Base-by-base conservation (phyloP, 169 alveolate species). In the Plasmodium gallinaceum region DNA sequence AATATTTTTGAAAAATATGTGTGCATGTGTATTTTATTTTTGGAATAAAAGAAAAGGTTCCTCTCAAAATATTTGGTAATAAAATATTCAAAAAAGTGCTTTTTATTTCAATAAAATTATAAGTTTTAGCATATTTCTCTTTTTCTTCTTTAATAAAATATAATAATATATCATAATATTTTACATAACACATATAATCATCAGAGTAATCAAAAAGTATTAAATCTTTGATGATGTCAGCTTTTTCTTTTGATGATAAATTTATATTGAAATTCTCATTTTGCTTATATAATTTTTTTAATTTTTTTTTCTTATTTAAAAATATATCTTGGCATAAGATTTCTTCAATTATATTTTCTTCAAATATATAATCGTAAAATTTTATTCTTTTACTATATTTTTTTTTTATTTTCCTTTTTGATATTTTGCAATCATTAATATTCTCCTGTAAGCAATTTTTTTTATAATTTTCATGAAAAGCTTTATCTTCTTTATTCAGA, bases 31-130 rank as follows among this genome's bases (percentile, higher is more conserved):
- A 32, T 57, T 72, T 32, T 54, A 83, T 48, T 10, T 57, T 66
- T 45, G 91, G 91, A 57, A 83, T 51, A 52, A 32, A 68, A 16
- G 91, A 83, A 83, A 83, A 83, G 14, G 83, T 83, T 22, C 91
- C 91, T 48, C 91, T 83, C 68, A 83, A 68, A 66, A 83, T 83
- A 18, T 83, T 83, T 54, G 91, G 91, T 60, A 83, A 71, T 52
- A 83, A 39, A 43, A 20, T 43, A 18, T 20, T 0, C 52, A 68
- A 68, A 12, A 58, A 16, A 10, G 10, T 83, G 43, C 66, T 62
- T 39, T 54, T 83, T 65, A 68, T 43, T 18, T 83, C 73, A 26
- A 57, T 26, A 16, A 68, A 20, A 32, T 83, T 60, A n/a, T 18
- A 16, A n/a, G 52, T 68, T 9, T 66, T 66, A 20, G 22, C 8